Evolutionary conservation across 768 basidiomycete genomes (phyloP).

Genomic region (Paxillus ammoniavirescens): DNA sequence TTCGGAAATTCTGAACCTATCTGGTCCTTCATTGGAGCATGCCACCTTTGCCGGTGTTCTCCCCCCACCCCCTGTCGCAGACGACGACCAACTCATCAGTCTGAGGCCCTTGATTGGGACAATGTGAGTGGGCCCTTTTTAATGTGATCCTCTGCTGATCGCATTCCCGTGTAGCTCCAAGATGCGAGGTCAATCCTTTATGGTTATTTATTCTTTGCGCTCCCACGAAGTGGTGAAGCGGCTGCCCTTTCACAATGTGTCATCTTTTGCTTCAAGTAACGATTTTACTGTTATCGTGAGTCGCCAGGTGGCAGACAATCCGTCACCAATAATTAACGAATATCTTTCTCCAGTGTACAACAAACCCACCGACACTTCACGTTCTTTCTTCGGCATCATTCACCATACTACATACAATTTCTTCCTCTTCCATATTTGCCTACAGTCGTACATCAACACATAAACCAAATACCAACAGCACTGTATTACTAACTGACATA

Average conservation of each 20-base stretch:
- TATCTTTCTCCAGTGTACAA: constrained; percentile 48
- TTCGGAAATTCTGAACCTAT: constrained; percentile 53
- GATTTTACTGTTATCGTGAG: constrained; percentile 60
- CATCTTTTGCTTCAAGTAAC: constrained; percentile 43
- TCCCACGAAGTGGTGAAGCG: constrained; percentile 52
- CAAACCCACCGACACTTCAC: constrained; percentile 51
- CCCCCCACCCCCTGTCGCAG: constrained; percentile 25
- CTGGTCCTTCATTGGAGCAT: constrained; percentile 33
- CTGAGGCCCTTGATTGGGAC: constrained; percentile 36
- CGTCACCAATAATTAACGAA: not conserved
- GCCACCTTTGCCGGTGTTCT: constrained; percentile 43
- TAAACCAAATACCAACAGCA: constrained; percentile 35
- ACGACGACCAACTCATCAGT: constrained; percentile 30
- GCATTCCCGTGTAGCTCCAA: constrained; percentile 18
- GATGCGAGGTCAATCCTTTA: constrained; percentile 20
- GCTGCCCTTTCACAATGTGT: constrained; percentile 41
- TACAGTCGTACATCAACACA: constrained; percentile 37
- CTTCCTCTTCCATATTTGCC: constrained; percentile 43
- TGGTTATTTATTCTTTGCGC: constrained; percentile 46
- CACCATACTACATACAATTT: constrained; percentile 48
- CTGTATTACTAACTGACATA: constrained; percentile 40
- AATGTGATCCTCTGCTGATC: constrained; percentile 1
- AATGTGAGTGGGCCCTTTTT: constrained; percentile 26
- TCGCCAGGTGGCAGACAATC: constrained; percentile 7
- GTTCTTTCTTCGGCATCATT: constrained; percentile 57